Evolutionary conservation across 768 basidiomycete species (phyloP).

Genomic region (Tulasnella sp.): DNA sequence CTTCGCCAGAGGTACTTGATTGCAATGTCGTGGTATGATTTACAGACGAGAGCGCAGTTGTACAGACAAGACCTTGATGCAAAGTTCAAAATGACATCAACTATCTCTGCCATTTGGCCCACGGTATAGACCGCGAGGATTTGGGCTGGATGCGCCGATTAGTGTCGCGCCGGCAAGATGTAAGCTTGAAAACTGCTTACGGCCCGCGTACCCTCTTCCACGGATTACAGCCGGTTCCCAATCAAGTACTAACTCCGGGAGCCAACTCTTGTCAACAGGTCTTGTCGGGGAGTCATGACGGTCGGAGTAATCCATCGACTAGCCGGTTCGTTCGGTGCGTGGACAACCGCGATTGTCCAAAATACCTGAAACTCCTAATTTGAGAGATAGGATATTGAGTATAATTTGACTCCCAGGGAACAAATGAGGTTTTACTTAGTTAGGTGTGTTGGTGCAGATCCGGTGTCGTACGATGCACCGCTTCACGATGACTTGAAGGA

Average conservation of each 20-base stretch:
- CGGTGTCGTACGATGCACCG: no score
- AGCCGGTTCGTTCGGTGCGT: no score
- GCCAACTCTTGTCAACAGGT: background rate
- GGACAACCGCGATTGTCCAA: no score
- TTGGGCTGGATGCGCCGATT: background rate
- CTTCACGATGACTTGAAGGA: no score
- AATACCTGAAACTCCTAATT: no score
- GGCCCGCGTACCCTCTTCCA: background rate
- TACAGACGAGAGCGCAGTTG: background rate
- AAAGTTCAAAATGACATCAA: background rate
- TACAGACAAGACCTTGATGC: background rate
- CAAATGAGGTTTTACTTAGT: no score
- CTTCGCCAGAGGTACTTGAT: background rate
- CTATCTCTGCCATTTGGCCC: background rate
- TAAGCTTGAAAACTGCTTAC: background rate
- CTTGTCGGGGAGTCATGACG: no score
- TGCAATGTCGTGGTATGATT: background rate
- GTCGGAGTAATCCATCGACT: no score
- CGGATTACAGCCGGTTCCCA: background rate
- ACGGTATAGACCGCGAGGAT: background rate
- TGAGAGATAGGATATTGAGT: no score
- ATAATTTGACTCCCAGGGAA: no score
- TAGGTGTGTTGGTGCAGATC: no score
- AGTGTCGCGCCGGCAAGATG: background rate
- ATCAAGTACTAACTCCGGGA: background rate